Conservation (phyloP, 495 filamentous ascomycete species). For the Annulohypoxylon stygium region DNA sequence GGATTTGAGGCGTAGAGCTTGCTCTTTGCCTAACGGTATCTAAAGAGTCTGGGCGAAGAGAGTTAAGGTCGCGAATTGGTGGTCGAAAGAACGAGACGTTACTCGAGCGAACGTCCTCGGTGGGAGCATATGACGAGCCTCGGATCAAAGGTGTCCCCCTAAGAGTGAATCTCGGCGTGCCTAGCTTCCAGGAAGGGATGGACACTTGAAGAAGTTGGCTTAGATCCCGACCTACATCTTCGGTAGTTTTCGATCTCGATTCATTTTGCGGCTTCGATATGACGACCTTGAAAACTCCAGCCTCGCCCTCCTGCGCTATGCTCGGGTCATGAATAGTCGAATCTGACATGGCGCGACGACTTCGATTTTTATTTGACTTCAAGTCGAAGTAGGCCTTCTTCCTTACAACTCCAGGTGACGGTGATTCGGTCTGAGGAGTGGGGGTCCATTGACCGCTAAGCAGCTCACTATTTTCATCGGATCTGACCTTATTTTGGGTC, state of each 20-base stretch:
- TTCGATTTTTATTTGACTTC: constrained; percentile 47
- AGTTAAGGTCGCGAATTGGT: constrained; percentile 38
- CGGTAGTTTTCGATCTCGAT: constrained; percentile 73
- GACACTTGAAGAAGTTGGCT: constrained; percentile 77
- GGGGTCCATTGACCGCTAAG: constrained; percentile 57
- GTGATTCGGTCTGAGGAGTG: constrained; percentile 49
- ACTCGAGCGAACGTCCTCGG: constrained; percentile 62
- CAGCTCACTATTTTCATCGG: constrained; percentile 60
- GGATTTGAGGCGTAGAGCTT: constrained; percentile 50
- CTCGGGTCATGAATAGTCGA: constrained; percentile 61
- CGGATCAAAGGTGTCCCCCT: constrained; percentile 84
- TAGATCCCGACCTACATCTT: constrained; percentile 61
- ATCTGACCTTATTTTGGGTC: constrained; percentile 48
- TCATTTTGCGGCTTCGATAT: constrained; percentile 79
- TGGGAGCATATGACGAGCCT: constrained; percentile 74
- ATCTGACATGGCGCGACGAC: constrained; percentile 64
- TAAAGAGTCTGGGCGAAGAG: constrained; percentile 46
- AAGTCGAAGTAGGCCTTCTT: constrained; percentile 50
- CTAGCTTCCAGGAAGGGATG: constrained; percentile 89
- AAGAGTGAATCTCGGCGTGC: constrained; percentile 83
- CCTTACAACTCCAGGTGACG: constrained; percentile 48
- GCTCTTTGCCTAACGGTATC: constrained; percentile 49
- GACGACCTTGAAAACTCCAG: constrained; percentile 82
- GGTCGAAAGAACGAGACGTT: constrained; percentile 60
- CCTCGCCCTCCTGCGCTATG: constrained; percentile 66